Evolutionary conservation across 345 rosid species (phyloP).

Genomic region (Populus euphratica): DNA sequence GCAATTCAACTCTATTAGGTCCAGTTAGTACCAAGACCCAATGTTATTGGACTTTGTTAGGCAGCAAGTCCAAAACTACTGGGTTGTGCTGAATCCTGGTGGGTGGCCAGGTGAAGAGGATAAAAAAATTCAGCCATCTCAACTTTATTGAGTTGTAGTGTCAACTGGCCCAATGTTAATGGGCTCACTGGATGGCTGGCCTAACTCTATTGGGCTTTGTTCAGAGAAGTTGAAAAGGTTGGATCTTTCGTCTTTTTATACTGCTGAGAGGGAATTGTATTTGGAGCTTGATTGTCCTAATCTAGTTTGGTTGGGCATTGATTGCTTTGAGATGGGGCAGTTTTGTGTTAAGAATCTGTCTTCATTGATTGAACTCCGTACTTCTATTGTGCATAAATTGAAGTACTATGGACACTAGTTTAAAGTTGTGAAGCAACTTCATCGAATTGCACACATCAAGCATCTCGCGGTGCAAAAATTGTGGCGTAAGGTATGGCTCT

Average conservation of each 20-base stretch:
- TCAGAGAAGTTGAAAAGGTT: constrained; percentile 4
- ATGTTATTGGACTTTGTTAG: no score
- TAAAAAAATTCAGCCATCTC: no score
- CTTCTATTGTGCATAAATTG: neutral
- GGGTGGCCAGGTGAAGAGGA: no score
- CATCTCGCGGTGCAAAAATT: constrained; percentile 9
- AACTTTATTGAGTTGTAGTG: no score
- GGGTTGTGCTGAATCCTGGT: no score
- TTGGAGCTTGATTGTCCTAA: constrained; percentile 15
- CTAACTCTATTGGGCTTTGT: neutral
- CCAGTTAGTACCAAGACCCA: no score
- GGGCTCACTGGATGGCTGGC: no score
- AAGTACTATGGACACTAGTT: neutral
- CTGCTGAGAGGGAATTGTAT: neutral
- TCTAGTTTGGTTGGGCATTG: neutral
- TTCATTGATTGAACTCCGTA: neutral
- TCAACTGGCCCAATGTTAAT: no score
- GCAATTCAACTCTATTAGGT: no score
- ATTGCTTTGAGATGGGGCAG: constrained; percentile 1
- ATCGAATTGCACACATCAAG: constrained; percentile 4
- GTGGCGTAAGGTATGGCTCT: constrained; percentile 10
- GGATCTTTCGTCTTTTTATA: neutral
- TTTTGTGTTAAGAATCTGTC: constrained; percentile 1
- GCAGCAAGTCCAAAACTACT: no score
- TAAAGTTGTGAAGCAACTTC: neutral